Percentiles rank a stretch among this genome's conserved stretches.
These are phyloP conservation scores for Vanilla planifolia DNA, from an alignment of 106 monocot genomes.

Conservation along the genomic window DNA sequence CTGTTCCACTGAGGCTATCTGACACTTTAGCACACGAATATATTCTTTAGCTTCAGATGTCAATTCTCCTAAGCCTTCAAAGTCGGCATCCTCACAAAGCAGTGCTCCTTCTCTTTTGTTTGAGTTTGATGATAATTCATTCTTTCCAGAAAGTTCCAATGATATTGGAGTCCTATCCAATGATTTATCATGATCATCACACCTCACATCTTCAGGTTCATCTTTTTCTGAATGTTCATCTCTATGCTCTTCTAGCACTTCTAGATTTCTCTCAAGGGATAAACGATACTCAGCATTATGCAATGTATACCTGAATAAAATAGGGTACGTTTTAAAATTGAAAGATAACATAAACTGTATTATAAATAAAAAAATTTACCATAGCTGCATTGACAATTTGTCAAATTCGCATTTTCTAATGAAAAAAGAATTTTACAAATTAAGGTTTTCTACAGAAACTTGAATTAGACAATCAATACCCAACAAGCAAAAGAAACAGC, in stretches of 20 bases:
- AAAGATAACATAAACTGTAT: neutral
- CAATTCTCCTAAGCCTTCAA: slow-evolving; percentile 57
- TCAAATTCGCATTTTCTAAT: neutral
- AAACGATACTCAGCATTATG: slow-evolving; percentile 90
- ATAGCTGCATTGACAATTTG: neutral
- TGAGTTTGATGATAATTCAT: slow-evolving; percentile 12
- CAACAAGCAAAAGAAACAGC: neutral
- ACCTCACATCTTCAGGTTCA: slow-evolving; percentile 15
- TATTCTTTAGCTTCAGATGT: slow-evolving; percentile 63
- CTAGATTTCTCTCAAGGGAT: slow-evolving; percentile 81
- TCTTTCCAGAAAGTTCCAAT: slow-evolving; percentile 14
- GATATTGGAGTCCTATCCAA: slow-evolving; percentile 22
- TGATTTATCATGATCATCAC: slow-evolving; percentile 15
- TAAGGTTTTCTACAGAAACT: neutral
- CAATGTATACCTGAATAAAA: slow-evolving; percentile 71
- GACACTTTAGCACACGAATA: slow-evolving; percentile 66
- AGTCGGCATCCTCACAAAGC: slow-evolving; percentile 17
- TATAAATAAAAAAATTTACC: neutral
- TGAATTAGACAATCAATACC: neutral
- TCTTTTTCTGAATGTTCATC: slow-evolving; percentile 22
- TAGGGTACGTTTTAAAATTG: neutral
- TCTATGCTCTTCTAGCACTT: slow-evolving; percentile 32
- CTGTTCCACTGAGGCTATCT: slow-evolving; percentile 66
- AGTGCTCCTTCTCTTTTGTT: slow-evolving; percentile 23
- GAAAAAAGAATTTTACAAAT: too few species aligned